A percentile compares a stretch with the other conserved stretches of the same genome.
phyloP scores from a whole-genome alignment of 2,329 filamentous ascomycete species.

The Fusarium dimerum region DNA sequence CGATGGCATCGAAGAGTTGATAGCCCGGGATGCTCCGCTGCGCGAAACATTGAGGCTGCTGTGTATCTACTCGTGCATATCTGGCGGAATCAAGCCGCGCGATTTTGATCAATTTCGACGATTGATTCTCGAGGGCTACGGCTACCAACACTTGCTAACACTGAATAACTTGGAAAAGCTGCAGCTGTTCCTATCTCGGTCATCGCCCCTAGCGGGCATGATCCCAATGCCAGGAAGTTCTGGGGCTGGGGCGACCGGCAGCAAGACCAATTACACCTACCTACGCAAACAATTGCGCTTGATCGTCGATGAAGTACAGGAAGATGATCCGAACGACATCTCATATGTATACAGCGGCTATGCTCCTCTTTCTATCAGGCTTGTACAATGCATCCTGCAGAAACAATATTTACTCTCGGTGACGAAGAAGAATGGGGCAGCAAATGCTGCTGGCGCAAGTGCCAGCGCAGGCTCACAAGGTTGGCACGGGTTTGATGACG shows the following conservation, averaged over 20 bases:
- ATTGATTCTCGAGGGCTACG: slow-evolving; percentile 87
- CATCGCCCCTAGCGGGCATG: slow-evolving; percentile 76
- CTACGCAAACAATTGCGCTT: slow-evolving; percentile 83
- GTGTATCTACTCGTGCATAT: slow-evolving; percentile 88
- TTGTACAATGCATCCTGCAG: slow-evolving; percentile 91
- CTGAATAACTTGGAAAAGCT: slow-evolving; percentile 86
- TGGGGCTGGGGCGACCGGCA: slow-evolving; percentile 54
- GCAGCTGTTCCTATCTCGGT: slow-evolving; percentile 77
- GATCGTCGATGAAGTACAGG: slow-evolving; percentile 95
- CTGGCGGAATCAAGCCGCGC: slow-evolving; percentile 82
- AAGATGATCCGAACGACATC: slow-evolving; percentile 90
- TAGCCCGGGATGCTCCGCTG: slow-evolving; percentile 80
- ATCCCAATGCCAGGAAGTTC: slow-evolving; percentile 69
- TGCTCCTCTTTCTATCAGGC: slow-evolving; percentile 84
- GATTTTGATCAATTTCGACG: slow-evolving; percentile 90
- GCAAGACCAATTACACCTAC: slow-evolving; percentile 87
- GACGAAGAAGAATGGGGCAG: slow-evolving; percentile 59
- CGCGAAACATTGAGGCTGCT: slow-evolving; percentile 80
- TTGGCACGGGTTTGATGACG: slow-evolving; percentile 92
- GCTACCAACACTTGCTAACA: slow-evolving; percentile 91
- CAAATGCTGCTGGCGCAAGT: slow-evolving; percentile 26
- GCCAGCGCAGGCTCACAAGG: slow-evolving; percentile 68
- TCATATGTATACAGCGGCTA: slow-evolving; percentile 99
- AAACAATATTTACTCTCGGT: slow-evolving; percentile 80
- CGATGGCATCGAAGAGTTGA: slow-evolving; percentile 91